These are phyloP conservation scores for Botrytis fabae DNA, from an alignment of 2,329 filamentous ascomycete genomes.

Conservation along the genomic window DNA sequence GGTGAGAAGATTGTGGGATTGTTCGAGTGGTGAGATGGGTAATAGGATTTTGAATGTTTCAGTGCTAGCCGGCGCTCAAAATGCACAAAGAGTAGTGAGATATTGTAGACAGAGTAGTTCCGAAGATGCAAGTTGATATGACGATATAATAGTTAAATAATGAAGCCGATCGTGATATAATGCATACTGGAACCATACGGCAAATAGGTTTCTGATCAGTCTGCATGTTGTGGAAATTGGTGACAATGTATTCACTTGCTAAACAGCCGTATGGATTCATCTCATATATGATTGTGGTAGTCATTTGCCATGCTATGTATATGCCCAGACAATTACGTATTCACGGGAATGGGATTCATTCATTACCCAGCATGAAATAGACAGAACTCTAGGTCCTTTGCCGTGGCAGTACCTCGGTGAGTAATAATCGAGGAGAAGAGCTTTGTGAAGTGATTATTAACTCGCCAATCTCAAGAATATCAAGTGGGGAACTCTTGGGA, in stretches of 20 bases:
- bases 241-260: not conserved
- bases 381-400: not conserved
- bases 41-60: not conserved
- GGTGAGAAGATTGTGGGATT: not conserved
- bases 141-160: not conserved
- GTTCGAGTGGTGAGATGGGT: not conserved
- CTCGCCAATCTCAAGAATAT: not conserved
- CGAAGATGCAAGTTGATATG: not conserved
- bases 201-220: too few relatives aligned
- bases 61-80: not conserved
- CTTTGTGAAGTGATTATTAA: not conserved
- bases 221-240: not conserved
- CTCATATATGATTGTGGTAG: too few relatives aligned
- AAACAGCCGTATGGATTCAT: not conserved
- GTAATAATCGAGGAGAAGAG: not conserved
- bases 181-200: accelerated
- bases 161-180: not conserved
- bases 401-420: not conserved
- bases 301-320: not conserved
- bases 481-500: not conserved
- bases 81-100: not conserved
- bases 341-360: not conserved
- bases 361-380: not conserved
- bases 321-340: not conserved
- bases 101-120: not conserved